These are phyloP conservation scores for Sclerotinia nivalis DNA, from an alignment of 2,329 filamentous ascomycete species.

Conservation along the genomic window DNA sequence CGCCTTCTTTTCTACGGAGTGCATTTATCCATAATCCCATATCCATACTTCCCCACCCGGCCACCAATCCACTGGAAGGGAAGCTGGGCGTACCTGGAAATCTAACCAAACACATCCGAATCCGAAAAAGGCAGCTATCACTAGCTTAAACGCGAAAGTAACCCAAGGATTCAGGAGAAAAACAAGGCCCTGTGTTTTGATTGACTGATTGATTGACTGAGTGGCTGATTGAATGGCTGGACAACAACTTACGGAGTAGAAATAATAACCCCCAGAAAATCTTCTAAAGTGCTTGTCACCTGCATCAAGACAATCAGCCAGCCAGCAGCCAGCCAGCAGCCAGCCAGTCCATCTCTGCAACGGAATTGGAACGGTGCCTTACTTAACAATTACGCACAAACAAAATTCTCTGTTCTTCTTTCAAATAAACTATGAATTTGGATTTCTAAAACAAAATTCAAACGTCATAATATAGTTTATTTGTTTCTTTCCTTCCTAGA, in stretches of 20 bases:
- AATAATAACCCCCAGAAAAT: constrained; percentile 3
- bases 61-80: neutral
- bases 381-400: constrained; percentile 12
- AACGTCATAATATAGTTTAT: neutral
- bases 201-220: neutral
- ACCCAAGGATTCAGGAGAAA: constrained; percentile 16
- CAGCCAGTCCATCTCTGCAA: neutral
- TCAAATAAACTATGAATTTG: neutral
- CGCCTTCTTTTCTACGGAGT: neutral
- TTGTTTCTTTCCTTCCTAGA: neutral
- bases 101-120: constrained; percentile 1
- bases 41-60: neutral
- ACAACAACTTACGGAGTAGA: constrained; percentile 1
- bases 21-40: neutral
- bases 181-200: neutral
- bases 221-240: neutral
- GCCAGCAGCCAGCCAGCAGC: neutral
- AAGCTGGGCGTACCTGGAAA: neutral
- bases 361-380: neutral
- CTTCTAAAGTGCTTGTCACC: neutral
- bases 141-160: constrained; percentile 11
- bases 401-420: constrained; percentile 13
- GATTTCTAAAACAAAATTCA: neutral
- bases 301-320: neutral
- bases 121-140: neutral